Evolutionary conservation across 768 basidiomycete species (phyloP), one percentile per base, ranked within the genome.

Genomic region (Pholiota microspora): DNA sequence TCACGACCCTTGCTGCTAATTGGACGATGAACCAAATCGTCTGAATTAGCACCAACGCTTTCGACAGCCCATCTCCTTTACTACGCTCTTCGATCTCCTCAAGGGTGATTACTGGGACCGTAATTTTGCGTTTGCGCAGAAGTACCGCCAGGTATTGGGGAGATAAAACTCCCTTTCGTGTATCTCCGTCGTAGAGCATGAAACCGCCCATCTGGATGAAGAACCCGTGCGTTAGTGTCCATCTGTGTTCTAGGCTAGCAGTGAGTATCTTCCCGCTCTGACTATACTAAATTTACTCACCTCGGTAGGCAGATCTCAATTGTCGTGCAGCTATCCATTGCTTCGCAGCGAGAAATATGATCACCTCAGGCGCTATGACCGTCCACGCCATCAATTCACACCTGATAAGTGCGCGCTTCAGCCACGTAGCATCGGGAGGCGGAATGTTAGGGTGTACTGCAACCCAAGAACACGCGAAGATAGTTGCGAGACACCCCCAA

Each of bases 1-100:
- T 54, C 2, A 23, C 13, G 13, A n/a, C n/a, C 1, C 70, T 66
- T 1, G 58, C 59, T 6, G 69, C 55, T 45, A 62, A 63, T 31
- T 69, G 67, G 16, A 59, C 29, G 50, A 65, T 48, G 58, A 73
- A 74, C 70, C 71, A 74, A 1, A 59, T 51, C 7, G 65, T 62
- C 47, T 75, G 73, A 2, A 60, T 21, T 9, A 69, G 29, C 4
- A 65, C 63, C 2, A 73, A 25, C 0, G 50, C 63, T 48, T 74
- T 74, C 2, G 69, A 56, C 1, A 73, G 54, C 0, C 38, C 54
- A 34, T 73, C 67, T 2, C 67, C 65, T 59, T 59, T 49, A 12
- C 49, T 49, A 21, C 34, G 32, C n/a, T 49, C 49, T 9, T 34
- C 16, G 31, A 49, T 49, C 10, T 49, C 48, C n/a, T 49, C 49